Conservation (phyloP, 2,329 filamentous ascomycete genomes). For the Scytalidium lignicola region DNA sequence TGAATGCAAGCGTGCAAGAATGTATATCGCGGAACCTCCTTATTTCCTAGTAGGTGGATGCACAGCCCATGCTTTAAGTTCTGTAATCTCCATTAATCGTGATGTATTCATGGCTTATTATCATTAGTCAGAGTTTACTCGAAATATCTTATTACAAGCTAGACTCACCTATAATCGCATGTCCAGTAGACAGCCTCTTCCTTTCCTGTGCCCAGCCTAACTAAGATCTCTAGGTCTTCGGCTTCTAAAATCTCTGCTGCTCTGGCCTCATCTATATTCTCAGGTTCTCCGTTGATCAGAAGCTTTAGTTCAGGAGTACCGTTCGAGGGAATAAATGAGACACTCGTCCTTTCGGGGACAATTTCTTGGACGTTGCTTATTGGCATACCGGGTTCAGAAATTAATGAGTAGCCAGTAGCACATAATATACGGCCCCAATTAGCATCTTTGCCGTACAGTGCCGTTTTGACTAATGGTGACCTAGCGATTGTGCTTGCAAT, state of each 20-base stretch:
- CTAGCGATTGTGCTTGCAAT: conserved; percentile 85
- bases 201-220: conserved; percentile 64
- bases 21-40: background rate
- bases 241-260: conserved; percentile 73
- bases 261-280: conserved; percentile 69
- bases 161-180: conserved; percentile 75
- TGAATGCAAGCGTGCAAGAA: too few relatives aligned
- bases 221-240: conserved; percentile 75
- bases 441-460: conserved; percentile 91
- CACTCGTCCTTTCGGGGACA: conserved; percentile 64
- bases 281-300: conserved; percentile 73
- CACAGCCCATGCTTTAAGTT: conserved; percentile 36
- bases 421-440: conserved; percentile 98
- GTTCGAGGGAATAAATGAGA: conserved; percentile 73
- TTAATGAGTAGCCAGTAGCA: conserved; percentile 76
- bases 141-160: conserved; percentile 14
- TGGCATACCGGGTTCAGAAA: conserved; percentile 53
- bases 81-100: conserved; percentile 64
- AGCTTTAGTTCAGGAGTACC: conserved; percentile 73
- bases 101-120: conserved; percentile 63
- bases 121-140: conserved; percentile 14
- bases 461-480: conserved; percentile 93
- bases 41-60: background rate
- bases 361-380: conserved; percentile 58
- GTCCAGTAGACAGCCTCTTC: conserved; percentile 75